Evolutionary conservation across 2,329 filamentous ascomycete species (phyloP).

Genomic region (Rutstroemia sp.): DNA sequence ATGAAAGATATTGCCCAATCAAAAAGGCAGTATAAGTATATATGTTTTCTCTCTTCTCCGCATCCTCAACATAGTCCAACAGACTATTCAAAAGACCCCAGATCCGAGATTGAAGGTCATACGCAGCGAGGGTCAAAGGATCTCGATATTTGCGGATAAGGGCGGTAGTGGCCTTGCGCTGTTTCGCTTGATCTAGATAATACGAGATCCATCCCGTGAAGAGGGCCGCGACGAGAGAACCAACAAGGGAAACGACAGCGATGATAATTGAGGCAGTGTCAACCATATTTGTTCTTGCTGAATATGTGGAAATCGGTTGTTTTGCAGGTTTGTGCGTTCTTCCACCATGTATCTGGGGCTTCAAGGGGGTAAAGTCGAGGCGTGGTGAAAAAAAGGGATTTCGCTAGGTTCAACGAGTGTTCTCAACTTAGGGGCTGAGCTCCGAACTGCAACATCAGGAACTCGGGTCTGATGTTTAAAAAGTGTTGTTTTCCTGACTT

Average conservation of each 20-base stretch:
- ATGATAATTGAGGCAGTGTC: constrained; percentile 22
- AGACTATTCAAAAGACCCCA: constrained; percentile 16
- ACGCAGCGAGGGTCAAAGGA: constrained; percentile 20
- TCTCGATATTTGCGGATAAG: constrained; percentile 24
- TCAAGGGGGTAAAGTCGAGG: not conserved
- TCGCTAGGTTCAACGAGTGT: not conserved
- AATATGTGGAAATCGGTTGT: not conserved
- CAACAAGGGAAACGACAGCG: constrained; percentile 22
- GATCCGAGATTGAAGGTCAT: constrained; percentile 21
- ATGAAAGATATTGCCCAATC: constrained; percentile 23
- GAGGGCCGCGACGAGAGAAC: constrained; percentile 20
- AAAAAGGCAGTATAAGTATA: constrained; percentile 23
- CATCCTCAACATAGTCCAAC: constrained; percentile 12
- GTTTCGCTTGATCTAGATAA: constrained; percentile 23
- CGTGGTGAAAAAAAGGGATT: not conserved
- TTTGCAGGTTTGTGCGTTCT: not conserved
- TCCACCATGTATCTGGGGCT: not conserved
- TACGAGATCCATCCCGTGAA: constrained; percentile 25
- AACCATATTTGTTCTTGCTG: constrained; percentile 13
- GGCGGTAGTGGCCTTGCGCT: constrained; percentile 18
- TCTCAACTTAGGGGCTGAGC: not conserved
- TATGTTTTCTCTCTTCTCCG: constrained; percentile 17
- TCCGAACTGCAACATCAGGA: too few relatives aligned
- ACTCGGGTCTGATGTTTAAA: not conserved
- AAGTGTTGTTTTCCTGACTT: not conserved